phyloP scores from a whole-genome alignment of 306 rosid genomes.

The Quercus engelmannii region DNA sequence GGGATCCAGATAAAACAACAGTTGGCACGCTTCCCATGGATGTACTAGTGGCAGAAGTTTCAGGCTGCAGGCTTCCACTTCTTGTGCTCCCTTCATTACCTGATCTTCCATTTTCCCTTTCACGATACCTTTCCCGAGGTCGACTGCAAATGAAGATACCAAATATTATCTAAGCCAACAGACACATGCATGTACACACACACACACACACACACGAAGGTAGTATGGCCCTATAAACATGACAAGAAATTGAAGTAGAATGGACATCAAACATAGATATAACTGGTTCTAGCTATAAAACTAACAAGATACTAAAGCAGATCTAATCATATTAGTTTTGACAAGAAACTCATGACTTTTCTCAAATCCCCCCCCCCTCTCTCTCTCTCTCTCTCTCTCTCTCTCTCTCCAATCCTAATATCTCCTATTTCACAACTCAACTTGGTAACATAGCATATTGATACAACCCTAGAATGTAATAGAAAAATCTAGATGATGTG shows the following conservation, averaged over 20 bases:
- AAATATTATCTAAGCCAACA: not conserved
- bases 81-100: slow-evolving; percentile 68
- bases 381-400: no score
- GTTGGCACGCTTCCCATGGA: slow-evolving; percentile 51
- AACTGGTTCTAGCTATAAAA: not conserved
- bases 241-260: not conserved
- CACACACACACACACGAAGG: no score
- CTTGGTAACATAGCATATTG: no score
- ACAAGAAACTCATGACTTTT: not conserved
- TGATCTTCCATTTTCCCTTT: slow-evolving; percentile 84
- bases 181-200: no score
- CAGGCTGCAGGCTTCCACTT: slow-evolving; percentile 60
- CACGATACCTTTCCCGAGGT: slow-evolving; percentile 86
- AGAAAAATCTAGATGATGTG: no score
- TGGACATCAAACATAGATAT: not conserved
- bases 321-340: not conserved
- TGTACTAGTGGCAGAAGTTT: slow-evolving; percentile 50
- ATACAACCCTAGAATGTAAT: no score
- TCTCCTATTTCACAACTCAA: no score
- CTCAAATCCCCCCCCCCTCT: no score
- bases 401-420: no score
- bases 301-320: not conserved
- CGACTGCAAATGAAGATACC: slow-evolving; percentile 47
- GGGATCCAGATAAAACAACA: slow-evolving; percentile 65
- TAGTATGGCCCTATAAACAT: not conserved